phyloP scores from a whole-genome alignment of 352 stramenopile genomes.

The Ochromonadaceae sp. region DNA sequence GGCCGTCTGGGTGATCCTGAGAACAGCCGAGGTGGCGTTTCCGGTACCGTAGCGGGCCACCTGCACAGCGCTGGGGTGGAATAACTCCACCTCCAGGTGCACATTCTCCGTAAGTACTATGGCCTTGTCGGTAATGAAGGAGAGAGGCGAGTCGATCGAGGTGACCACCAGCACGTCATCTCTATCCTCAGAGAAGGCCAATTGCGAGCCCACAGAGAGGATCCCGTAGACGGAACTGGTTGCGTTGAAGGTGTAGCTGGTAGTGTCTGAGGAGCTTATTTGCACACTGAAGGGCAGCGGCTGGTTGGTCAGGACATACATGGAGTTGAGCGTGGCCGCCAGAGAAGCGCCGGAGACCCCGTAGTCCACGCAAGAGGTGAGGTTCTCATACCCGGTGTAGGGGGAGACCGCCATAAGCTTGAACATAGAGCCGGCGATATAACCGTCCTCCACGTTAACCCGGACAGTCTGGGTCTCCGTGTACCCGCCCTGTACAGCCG shows the following conservation, averaged over 20 bases:
- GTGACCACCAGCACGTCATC: too few relatives aligned
- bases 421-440: conserved; percentile 28
- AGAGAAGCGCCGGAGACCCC: not conserved
- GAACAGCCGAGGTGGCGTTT: conserved; percentile 24
- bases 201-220: too few relatives aligned
- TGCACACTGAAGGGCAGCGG: not conserved
- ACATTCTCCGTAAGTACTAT: conserved; percentile 26
- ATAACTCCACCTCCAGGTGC: not conserved
- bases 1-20: conserved; percentile 25
- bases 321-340: not conserved
- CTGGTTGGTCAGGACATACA: not conserved
- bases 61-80: conserved; percentile 14
- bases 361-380: not conserved
- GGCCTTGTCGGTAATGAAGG: conserved; percentile 22
- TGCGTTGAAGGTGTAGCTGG: too few relatives aligned
- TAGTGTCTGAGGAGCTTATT: too few relatives aligned
- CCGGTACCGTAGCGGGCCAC: conserved; percentile 27
- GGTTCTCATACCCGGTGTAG: not conserved
- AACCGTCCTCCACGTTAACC: conserved; percentile 27
- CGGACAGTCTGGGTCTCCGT: conserved; percentile 28
- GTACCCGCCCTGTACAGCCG: conserved; percentile 27
- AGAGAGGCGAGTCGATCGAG: too few relatives aligned
- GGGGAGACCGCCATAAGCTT: conserved; percentile 3
- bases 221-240: too few relatives aligned
- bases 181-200: too few relatives aligned